Evolutionary conservation across 2,329 filamentous ascomycete species (phyloP).

Genomic region (Ascomycota sp.): DNA sequence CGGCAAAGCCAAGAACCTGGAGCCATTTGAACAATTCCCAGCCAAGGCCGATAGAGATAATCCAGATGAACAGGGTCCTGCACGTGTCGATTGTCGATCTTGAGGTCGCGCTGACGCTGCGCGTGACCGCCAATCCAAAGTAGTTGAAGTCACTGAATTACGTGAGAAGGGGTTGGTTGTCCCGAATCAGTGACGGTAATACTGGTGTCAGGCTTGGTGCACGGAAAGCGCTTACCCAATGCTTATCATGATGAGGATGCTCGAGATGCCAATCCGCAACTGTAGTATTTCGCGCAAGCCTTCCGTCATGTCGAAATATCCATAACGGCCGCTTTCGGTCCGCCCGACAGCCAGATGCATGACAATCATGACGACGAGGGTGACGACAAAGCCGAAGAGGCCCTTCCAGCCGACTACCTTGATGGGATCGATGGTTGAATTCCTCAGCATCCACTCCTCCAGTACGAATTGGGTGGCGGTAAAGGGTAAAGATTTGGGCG

Average conservation of each 20-base stretch:
- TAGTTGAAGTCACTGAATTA: constrained; percentile 76
- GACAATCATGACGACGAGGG: constrained; percentile 57
- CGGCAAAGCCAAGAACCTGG: constrained; percentile 69
- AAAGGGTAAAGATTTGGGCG: constrained; percentile 90
- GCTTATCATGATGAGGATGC: constrained; percentile 85
- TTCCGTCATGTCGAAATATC: constrained; percentile 80
- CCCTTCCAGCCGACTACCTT: constrained; percentile 94
- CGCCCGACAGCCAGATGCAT: constrained; percentile 59
- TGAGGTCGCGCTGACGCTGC: constrained; percentile 74
- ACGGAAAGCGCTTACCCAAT: constrained; percentile 46
- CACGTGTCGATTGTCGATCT: constrained; percentile 95
- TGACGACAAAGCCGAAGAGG: constrained; percentile 70
- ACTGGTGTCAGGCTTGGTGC: not conserved
- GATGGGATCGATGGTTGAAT: constrained; percentile 50
- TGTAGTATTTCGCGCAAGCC: constrained; percentile 64
- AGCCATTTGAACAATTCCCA: constrained; percentile 98
- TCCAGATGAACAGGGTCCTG: constrained; percentile 94
- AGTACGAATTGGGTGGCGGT: constrained; percentile 91
- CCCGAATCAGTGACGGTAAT: not conserved
- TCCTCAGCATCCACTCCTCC: constrained; percentile 75
- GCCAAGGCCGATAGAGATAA: constrained; percentile 76
- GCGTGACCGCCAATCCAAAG: constrained; percentile 86
- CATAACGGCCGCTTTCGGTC: constrained; percentile 51
- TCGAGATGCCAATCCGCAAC: constrained; percentile 50
- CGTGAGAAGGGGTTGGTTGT: not conserved